Conservation (phyloP, 1,284 basidiomycete genomes). For the Pyrrhoderma lamaoense region DNA sequence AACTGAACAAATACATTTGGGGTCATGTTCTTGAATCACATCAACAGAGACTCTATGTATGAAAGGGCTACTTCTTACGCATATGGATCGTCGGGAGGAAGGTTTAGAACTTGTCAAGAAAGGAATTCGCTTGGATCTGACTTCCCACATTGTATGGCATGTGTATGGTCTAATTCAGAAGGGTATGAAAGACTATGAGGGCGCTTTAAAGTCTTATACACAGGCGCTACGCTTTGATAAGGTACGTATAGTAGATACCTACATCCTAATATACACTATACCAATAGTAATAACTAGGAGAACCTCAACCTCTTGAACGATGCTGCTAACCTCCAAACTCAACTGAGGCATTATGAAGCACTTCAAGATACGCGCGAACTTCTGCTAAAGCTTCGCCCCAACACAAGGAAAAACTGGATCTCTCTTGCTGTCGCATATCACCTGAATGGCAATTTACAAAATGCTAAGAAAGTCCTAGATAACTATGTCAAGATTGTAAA, state of each 20-base stretch:
- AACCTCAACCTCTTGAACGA: constrained; percentile 93
- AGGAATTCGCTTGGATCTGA: constrained; percentile 83
- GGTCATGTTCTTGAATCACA: constrained; percentile 20
- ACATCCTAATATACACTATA: constrained; percentile 4
- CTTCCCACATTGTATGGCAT: constrained; percentile 97
- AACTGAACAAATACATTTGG: constrained; percentile 11
- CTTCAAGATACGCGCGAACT: constrained; percentile 81
- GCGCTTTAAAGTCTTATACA: constrained; percentile 42
- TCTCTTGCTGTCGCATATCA: constrained; percentile 86
- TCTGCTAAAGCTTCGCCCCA: constrained; percentile 77
- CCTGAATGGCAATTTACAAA: constrained; percentile 67
- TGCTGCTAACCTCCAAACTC: constrained; percentile 83
- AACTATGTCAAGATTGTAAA: constrained; percentile 59
- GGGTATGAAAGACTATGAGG: constrained; percentile 75
- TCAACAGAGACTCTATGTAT: constrained; percentile 82
- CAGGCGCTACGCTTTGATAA: constrained; percentile 81
- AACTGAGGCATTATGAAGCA: constrained; percentile 77
- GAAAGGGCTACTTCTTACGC: constrained; percentile 84
- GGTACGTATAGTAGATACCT: constrained; percentile 41
- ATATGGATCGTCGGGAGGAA: constrained; percentile 79
- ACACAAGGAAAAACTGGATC: constrained; percentile 86
- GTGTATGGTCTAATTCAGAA: constrained; percentile 93
- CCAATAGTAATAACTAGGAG: constrained; percentile 47
- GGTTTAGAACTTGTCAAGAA: constrained; percentile 84
- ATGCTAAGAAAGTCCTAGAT: constrained; percentile 71